Conservation (phyloP, 2,329 filamentous ascomycete genomes). For the Colletotrichum abscissum region DNA sequence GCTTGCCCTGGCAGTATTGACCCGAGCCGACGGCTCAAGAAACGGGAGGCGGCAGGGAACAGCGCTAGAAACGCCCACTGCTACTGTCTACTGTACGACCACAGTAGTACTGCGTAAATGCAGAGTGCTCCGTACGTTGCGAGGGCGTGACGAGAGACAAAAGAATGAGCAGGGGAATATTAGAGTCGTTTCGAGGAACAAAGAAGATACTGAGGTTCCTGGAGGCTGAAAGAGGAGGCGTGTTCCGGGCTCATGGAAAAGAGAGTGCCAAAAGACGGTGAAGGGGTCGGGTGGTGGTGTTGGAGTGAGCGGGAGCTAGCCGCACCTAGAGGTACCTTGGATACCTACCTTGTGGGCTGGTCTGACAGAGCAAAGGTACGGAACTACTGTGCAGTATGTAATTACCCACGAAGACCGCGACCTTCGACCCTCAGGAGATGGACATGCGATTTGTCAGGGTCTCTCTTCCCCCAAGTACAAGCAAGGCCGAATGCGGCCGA, state of each 20-base stretch:
- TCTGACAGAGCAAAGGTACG: not conserved
- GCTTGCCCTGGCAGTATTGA: not conserved
- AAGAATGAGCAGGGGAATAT: not conserved
- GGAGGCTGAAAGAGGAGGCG: not conserved
- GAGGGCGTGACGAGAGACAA: not conserved
- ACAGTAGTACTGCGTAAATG: too few relatives aligned
- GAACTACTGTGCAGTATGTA: too few relatives aligned
- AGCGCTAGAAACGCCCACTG: not conserved
- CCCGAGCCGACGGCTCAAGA: not conserved
- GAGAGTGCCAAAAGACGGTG: conserved; percentile 33
- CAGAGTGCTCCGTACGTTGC: too few relatives aligned
- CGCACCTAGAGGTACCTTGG: not conserved
- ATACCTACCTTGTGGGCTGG: too few relatives aligned
- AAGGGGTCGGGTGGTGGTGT: not conserved
- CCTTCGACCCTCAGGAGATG: conserved; percentile 5
- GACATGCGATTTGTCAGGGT: conserved; percentile 17
- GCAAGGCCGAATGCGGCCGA: conserved; percentile 20
- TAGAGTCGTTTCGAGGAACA: conserved; percentile 5
- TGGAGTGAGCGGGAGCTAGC: conserved; percentile 11
- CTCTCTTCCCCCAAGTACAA: not conserved
- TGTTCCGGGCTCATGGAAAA: conserved; percentile 23
- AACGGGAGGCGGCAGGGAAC: conserved; percentile 7
- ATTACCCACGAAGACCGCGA: not conserved
- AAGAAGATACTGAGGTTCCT: not conserved
- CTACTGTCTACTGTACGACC: too few relatives aligned